phyloP scores from a whole-genome alignment of 805 yeast genomes.

The Saccharomycopsis sp. region DNA sequence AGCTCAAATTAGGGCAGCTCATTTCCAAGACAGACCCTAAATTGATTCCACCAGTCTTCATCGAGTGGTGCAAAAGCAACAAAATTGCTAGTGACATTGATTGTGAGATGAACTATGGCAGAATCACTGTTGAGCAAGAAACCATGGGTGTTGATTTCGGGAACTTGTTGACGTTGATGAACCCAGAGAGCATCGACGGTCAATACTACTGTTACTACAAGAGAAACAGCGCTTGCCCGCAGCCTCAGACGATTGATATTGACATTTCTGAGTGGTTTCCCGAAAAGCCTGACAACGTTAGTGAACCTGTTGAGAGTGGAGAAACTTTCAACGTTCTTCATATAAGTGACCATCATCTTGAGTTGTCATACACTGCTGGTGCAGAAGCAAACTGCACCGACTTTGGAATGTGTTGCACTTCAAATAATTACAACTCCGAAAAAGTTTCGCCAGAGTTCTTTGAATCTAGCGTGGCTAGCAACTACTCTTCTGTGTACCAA shows the following conservation, averaged over 20 bases:
- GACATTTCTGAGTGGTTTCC: slow-evolving; percentile 40
- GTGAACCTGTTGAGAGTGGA: slow-evolving; percentile 32
- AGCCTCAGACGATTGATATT: slow-evolving; percentile 45
- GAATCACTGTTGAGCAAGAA: slow-evolving; percentile 32
- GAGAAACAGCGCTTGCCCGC: slow-evolving; percentile 39
- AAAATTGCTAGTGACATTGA: slow-evolving; percentile 23
- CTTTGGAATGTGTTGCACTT: slow-evolving; percentile 49
- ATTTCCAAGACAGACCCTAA: slow-evolving; percentile 31
- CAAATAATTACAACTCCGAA: slow-evolving; percentile 34
- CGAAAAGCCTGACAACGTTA: slow-evolving; percentile 33
- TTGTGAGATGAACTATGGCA: slow-evolving; percentile 29
- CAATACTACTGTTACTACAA: slow-evolving; percentile 52
- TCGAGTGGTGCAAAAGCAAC: slow-evolving; percentile 35
- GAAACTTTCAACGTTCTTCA: slow-evolving; percentile 54
- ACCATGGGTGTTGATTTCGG: slow-evolving; percentile 40
- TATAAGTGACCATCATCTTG: slow-evolving; percentile 56
- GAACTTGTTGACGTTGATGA: slow-evolving; percentile 42
- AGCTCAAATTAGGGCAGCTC: slow-evolving; percentile 31
- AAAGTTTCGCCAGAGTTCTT: slow-evolving; percentile 21
- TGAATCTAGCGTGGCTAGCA: background rate
- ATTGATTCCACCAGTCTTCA: slow-evolving; percentile 33
- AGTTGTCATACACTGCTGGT: slow-evolving; percentile 45
- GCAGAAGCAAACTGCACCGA: slow-evolving; percentile 49
- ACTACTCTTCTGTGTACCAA: slow-evolving; percentile 24
- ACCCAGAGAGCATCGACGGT: slow-evolving; percentile 46